Evolutionary conservation across 305 asterid species (phyloP), one percentile per base, ranked within the genome.

Genomic region (Fraxinus baroniana): DNA sequence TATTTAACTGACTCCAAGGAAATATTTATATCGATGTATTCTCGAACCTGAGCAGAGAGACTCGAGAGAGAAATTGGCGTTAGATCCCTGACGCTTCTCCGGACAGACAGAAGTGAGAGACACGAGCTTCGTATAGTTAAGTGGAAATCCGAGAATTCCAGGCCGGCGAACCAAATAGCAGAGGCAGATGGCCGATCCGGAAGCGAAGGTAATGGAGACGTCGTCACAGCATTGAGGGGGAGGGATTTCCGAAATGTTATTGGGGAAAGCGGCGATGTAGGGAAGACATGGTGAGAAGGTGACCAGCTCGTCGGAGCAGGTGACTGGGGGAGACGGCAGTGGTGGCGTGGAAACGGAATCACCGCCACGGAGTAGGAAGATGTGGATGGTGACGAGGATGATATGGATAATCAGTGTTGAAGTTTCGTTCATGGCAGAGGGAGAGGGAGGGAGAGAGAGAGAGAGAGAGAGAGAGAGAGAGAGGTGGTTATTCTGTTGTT

Each of bases 261-360:
- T 95, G 39, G 97, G 96, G 78, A 86, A 78, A n/a, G 78, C 84
- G 32, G 97, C 86, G 71, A 90, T 87, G 89, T 86, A 94, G 0
- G 95, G 87, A 18, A 95, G 95, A 76, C 99, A 95, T 26, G 88
- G 75, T 10, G 99, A 93, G 88, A 95, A 93, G 13, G 84, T 30
- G 52, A 93, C 92, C 76, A 95, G 85, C 82, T 90, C 90, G 86
- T 90, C 94, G 74, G 97, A 82, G 85, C 99, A 95, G 76, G 89
- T 81, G 1, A 74, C 52, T 26, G 91, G 78, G 18, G 93, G 86
- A 10, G 84, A 46, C 46, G 81, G 77, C 26, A 71, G 44, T 7
- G 87, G 80, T 18, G 88, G 79, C 12, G 77, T 71, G 18, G 52
- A 73, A 35, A 81, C 36, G 78, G 86, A 1, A 86, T 71, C 10